Base-by-base conservation (phyloP, 2,329 filamentous ascomycete species). In the Phialophora verrucosa region DNA sequence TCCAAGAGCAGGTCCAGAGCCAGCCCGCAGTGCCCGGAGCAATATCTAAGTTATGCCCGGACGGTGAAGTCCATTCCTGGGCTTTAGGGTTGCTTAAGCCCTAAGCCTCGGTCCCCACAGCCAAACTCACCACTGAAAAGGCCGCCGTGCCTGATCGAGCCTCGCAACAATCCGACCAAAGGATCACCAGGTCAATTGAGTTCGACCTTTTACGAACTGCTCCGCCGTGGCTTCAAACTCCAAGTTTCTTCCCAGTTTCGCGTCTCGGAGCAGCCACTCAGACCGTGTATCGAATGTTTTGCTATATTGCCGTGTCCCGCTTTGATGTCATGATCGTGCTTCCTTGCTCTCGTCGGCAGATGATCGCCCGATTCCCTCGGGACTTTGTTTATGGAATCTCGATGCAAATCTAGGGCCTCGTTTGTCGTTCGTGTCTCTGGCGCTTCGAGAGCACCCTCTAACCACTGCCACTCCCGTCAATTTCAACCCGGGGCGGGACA, bases 381-480 rank as follows among this genome's bases (percentile, higher is more conserved):
- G 17, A 35, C 35, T 20, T 23, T 44, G 47, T 56, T 50, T 59
- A 12, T 50, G 27, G 51, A 62, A 67, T 67, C 65, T 53, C 55
- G 63, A 65, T 64, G 55, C 31, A 35, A 63, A 47, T 59, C 54
- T 32, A 54, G 29, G 51, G 25, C 32, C 20, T 17, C n/a, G 25
- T 56, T 56, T 50, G 56, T 59, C 60, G 32, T 56, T 44, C 23
- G 32, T 4, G 10, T 11, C 31, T 27, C 42, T 56, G 56, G 62
- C 59, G 59, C 59, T 35, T 68, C 63, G 31, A 62, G 29, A 51
- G 35, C 29, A n/a, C 29, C 51, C 8, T 35, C 23, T 14, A 20
- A 27, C 59, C 60, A 55, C 29, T 60, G 60, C 59, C 42, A 54
- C 64, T n/a, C 8, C 44, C 29, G 44, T 63, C 60, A 64, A 63